Conservation (phyloP, 345 rosid species). For the Luvunga scandens region DNA sequence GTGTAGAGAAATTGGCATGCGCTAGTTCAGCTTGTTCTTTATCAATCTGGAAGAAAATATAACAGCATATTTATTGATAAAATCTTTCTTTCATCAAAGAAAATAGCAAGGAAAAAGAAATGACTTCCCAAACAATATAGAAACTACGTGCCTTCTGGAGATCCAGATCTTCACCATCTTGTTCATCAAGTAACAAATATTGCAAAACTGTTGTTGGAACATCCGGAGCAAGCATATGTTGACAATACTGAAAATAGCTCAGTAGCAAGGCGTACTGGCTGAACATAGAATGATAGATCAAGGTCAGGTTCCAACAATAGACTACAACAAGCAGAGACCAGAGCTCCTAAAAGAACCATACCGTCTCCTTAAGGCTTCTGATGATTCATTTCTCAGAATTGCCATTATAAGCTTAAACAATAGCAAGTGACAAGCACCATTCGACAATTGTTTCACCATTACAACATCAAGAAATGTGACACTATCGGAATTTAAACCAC, state of each 20-base stretch:
- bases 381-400: conserved; percentile 81
- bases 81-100: background rate
- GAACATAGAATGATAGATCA: conserved; percentile 22
- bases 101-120: background rate
- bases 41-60: conserved; percentile 52
- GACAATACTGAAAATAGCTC: conserved; percentile 93
- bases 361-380: conserved; percentile 98
- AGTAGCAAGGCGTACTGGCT: conserved; percentile 94
- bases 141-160: conserved; percentile 56
- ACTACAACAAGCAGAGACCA: conserved; percentile 5
- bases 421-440: conserved; percentile 88
- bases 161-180: conserved; percentile 85
- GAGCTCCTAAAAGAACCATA: conserved; percentile 28
- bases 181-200: conserved; percentile 69
- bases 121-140: conserved; percentile 6
- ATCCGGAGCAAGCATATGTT: conserved; percentile 80
- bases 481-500: conserved; percentile 64
- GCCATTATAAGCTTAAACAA: conserved; percentile 86
- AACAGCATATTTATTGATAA: conserved; percentile 6
- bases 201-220: conserved; percentile 79
- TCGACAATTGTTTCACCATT: conserved; percentile 73
- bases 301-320: conserved; percentile 14
- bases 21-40: conserved; percentile 89
- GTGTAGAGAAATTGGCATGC: conserved; percentile 69
- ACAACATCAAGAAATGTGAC: conserved; percentile 83